phyloP scores from a whole-genome alignment of 192 early-diverging fungal genomes.

The Linnemannia exigua region DNA sequence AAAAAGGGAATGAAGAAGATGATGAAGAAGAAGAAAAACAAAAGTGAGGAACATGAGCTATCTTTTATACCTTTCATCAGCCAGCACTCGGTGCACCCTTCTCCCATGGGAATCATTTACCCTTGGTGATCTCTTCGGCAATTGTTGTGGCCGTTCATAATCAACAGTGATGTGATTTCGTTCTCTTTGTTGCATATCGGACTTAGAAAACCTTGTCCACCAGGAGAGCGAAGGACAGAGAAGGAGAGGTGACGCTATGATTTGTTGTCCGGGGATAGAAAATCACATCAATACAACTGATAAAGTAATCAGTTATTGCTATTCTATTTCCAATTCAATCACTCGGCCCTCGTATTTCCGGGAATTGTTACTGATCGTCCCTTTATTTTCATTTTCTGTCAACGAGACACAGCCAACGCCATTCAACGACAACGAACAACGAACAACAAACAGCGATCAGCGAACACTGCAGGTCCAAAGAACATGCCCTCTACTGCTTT shows the following conservation, averaged over 20 bases:
- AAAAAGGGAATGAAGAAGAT: slow-evolving; percentile 4
- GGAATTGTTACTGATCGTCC: not conserved
- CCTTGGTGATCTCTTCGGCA: not conserved
- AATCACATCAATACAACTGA: not conserved
- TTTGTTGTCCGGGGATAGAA: slow-evolving; percentile 1
- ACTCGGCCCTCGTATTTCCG: slow-evolving; percentile 1
- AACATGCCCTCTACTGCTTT: not conserved
- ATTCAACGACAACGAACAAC: not conserved
- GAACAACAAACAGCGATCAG: not conserved
- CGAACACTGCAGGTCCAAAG: not conserved
- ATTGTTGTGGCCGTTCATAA: not conserved
- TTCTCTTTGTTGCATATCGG: not conserved
- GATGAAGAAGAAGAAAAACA: not conserved
- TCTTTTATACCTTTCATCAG: slow-evolving; percentile 19
- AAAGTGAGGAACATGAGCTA: not conserved
- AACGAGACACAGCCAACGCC: too few relatives aligned
- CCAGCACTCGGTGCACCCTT: not conserved
- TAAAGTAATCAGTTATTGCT: not conserved
- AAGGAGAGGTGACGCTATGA: not conserved
- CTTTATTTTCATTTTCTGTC: not conserved
- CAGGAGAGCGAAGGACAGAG: too few relatives aligned
- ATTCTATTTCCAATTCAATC: not conserved
- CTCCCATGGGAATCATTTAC: slow-evolving; percentile 1
- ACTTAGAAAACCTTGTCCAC: slow-evolving; percentile 1
- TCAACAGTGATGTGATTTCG: not conserved